Conservation (phyloP, 805 yeast genomes). For the Ogataea zsoltii region DNA sequence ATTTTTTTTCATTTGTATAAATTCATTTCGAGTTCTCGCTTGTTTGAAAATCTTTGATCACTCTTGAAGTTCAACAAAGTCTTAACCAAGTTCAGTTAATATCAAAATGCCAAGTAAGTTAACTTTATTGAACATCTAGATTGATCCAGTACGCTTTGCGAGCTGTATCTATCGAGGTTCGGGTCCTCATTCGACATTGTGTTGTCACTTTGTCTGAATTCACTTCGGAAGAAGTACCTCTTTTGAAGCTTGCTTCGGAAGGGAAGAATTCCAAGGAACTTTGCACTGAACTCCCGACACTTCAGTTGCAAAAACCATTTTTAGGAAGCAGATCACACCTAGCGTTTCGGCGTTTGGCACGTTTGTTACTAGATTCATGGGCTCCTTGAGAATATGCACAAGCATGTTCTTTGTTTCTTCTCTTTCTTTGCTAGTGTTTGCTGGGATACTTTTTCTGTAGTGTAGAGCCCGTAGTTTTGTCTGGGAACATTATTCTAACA, state of each 20-base stretch:
- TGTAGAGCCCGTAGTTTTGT: conserved; percentile 10
- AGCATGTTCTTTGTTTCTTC: conserved; percentile 2
- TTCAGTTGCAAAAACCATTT: conserved; percentile 54
- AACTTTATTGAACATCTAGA: conserved; percentile 6
- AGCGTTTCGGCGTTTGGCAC: too few relatives aligned
- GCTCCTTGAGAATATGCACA: background rate
- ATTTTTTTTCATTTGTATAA: conserved; percentile 1
- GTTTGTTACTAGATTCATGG: background rate
- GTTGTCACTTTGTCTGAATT: background rate
- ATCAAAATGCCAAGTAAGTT: conserved; percentile 34
- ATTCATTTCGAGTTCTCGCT: background rate
- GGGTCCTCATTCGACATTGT: conserved; percentile 20
- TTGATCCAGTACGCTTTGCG: conserved; percentile 1
- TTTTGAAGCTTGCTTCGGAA: conserved; percentile 11
- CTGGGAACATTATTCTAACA: conserved; percentile 19
- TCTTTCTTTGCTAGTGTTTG: conserved; percentile 7
- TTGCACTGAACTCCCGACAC: conserved; percentile 86
- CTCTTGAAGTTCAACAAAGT: background rate
- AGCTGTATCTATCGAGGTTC: conserved; percentile 20
- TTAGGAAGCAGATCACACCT: background rate
- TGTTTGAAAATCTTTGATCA: background rate
- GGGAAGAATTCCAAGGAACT: conserved; percentile 7
- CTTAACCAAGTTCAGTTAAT: conserved; percentile 4
- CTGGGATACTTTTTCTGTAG: conserved; percentile 8
- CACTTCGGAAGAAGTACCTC: conserved; percentile 9